Base-by-base conservation (phyloP, 2,329 filamentous ascomycete species). In the Curvularia spicifera region DNA sequence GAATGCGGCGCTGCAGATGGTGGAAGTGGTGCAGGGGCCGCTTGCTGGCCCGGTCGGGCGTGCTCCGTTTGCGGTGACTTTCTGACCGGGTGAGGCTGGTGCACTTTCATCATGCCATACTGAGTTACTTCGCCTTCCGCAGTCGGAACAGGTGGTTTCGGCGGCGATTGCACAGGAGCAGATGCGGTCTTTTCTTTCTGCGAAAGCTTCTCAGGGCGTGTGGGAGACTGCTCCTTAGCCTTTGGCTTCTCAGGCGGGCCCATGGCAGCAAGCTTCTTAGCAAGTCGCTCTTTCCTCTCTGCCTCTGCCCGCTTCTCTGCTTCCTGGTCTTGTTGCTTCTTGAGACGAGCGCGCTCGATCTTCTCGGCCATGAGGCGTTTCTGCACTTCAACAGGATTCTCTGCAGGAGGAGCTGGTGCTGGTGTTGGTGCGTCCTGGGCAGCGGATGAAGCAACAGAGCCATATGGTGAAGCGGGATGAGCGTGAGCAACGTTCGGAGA, bases 251-350 rank as follows among this genome's bases (percentile, higher is more conserved):
- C 69, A 10, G 70, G 80, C 15, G 88, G 86, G 0, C 88, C 89
- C 71, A 93, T 78, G 8, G 87, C 86, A 66, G 89, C 89, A 46
- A 93, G 78, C 75, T 91, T 92, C 71, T 89, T 83, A 47, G 87
- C 85, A 60, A 93, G 87, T 24, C 90, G 85, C 70, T 91, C 89
- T 67, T 85, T 84, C 58, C 83, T 85, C 18, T 85, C 90, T n/a
- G 87, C 88, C 70, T 91, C 89, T 68, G 91, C 88, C n/a, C 82
- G 84, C 20, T 84, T 87, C 73, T 92, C 85, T 57, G 90, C 89
- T 59, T 76, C 74, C 49, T 64, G 55, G 42, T 75, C 69, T 53
- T 74, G 71, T 57, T 89, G 88, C 69, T 88, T 87, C 20, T 89
- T 89, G 51, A 87, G 86, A 84, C 85, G 60, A 13, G 89, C 89